Percentiles rank a stretch among this genome's conserved stretches.
phyloP scores from a whole-genome alignment of 768 basidiomycete species.

The Dendrothele bispora region DNA sequence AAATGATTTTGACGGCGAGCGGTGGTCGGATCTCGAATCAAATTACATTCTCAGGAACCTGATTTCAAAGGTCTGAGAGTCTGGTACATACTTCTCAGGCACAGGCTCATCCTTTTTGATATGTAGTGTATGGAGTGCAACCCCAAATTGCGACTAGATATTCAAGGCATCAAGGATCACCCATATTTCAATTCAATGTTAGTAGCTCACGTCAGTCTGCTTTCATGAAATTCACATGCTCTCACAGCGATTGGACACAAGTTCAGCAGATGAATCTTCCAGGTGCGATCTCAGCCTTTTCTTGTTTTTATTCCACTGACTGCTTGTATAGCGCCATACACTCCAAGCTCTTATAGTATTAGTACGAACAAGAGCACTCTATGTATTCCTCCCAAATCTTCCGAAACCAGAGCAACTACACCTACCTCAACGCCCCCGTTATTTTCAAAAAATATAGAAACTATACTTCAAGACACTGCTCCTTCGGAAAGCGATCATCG shows the following conservation, averaged over 20 bases:
- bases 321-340: background rate
- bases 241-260: background rate
- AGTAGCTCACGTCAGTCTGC: conserved; percentile 19
- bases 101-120: too few relatives aligned
- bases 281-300: background rate
- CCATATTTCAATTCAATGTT: conserved; percentile 50
- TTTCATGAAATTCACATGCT: background rate
- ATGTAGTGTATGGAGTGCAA: conserved; percentile 62
- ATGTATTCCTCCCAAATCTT: background rate
- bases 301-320: background rate
- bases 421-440: background rate
- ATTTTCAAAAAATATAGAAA: background rate
- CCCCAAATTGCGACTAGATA: conserved; percentile 43
- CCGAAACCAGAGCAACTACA: background rate
- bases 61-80: background rate
- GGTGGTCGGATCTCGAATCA: background rate
- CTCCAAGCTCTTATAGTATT: background rate
- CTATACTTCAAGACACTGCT: background rate
- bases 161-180: conserved; percentile 44
- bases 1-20: conserved; percentile 7
- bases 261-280: background rate
- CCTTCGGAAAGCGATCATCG: conserved; percentile 13
- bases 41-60: background rate
- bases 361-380: background rate
- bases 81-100: too few relatives aligned